Base-by-base conservation (phyloP, 352 stramenopile genomes). In the Blastocystis sp. region DNA sequence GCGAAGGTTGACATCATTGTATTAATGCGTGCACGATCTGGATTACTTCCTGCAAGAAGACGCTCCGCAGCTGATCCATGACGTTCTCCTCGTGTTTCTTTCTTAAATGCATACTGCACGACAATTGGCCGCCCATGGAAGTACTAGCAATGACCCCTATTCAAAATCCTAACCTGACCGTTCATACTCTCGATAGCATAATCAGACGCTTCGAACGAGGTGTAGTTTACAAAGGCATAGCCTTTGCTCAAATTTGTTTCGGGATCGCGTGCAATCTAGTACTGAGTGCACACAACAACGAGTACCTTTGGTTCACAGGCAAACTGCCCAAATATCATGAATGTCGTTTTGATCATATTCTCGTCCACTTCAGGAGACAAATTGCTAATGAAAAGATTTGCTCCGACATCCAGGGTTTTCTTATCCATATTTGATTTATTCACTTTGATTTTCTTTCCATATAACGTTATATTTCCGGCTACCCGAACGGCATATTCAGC, bases 111-210 rank as follows among this genome's bases (percentile, higher is more conserved):
- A 92, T 98, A 99, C 91, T 99, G 95, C 9, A 99, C 96, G 47
- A 96, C 93, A 90, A 99, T 97, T 90, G 98, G 95, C 6, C 96
- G 92, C 91, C 98, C 98, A 91, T 95, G 98, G 62, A 99, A 92
- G 91, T 96, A 99, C 69, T 89, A 76, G 26, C 16, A 16, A 18
- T 41, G 13, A 89, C 34, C 26, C 0, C 55, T 4, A 18, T 13
- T 20, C 16, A 76, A 11, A 2, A 55, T 41, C 9, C 45, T 16
- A 18, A 89, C 78, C 92, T 99, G 96, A 65, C 95, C 95, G 92
- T 99, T 96, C 97, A 99, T 99, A 91, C 95, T 98, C 91, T 99
- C 96, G 91, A 99, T 98, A 13, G 97, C 97, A 24, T 98, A 92
- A 91, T 99, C 97, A 8, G 95, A 94, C 0, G 96, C 95, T 90